Evolutionary conservation across 257 asterid species (phyloP).

Genomic region (Leonotis leonurus): DNA sequence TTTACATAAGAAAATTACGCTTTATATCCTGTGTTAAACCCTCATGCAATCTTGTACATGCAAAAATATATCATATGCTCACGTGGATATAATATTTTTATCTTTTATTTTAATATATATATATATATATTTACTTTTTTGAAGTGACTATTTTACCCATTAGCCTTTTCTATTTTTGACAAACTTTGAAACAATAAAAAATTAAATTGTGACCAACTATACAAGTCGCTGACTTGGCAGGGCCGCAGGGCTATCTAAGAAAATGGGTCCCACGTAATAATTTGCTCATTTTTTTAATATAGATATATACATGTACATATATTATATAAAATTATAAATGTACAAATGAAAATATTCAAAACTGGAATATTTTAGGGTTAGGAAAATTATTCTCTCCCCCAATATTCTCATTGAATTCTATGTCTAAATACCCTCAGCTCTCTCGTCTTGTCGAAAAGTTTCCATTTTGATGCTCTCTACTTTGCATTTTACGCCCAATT

Average conservation of each 20-base stretch:
- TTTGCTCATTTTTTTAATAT: constrained; percentile 14
- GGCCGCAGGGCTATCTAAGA: constrained; percentile 24
- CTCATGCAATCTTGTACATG: too few species aligned
- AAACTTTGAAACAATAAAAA: neutral
- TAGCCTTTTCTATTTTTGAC: neutral
- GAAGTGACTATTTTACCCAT: too few species aligned
- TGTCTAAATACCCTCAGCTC: constrained; percentile 15
- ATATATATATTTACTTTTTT: too few species aligned
- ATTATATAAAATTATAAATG: neutral
- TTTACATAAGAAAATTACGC: too few species aligned
- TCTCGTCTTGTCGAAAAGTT: constrained; percentile 18
- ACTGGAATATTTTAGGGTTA: constrained; percentile 37
- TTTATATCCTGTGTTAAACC: too few species aligned
- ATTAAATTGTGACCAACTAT: neutral
- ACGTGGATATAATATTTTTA: too few species aligned
- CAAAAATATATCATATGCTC: too few species aligned
- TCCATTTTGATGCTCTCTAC: constrained; percentile 20
- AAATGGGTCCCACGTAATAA: constrained; percentile 25
- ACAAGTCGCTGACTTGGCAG: constrained; percentile 19
- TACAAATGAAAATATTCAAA: constrained; percentile 17
- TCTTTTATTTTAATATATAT: too few species aligned
- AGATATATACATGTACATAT: neutral
- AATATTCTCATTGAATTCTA: constrained; percentile 15
- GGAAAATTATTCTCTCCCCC: constrained; percentile 16
- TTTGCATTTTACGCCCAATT: constrained; percentile 9